A percentile compares a stretch with the other conserved stretches of the same genome.
Evolutionary conservation across 306 rosid species (phyloP).

Genomic region (Vigna trinervia): DNA sequence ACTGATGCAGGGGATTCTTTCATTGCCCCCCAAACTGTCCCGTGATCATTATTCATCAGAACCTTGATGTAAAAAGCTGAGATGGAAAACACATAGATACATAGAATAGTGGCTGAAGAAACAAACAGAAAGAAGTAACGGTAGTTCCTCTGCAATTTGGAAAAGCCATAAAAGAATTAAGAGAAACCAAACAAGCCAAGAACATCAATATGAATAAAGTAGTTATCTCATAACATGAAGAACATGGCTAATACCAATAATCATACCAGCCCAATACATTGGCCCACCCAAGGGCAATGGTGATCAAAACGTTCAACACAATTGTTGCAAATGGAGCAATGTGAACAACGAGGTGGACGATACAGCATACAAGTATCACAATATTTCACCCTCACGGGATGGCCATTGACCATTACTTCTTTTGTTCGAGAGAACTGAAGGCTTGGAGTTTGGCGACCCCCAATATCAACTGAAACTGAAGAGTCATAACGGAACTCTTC

Average conservation of each 20-base stretch:
- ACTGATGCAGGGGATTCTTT: slow-evolving; percentile 88
- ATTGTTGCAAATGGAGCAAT: slow-evolving; percentile 96
- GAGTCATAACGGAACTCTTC: slow-evolving; percentile 77
- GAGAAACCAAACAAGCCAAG: slow-evolving; percentile 29
- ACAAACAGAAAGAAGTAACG: slow-evolving; percentile 91
- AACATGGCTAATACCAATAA: slow-evolving; percentile 17
- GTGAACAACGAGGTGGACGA: slow-evolving; percentile 99
- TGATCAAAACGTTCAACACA: slow-evolving; percentile 98
- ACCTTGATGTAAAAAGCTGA: slow-evolving; percentile 87
- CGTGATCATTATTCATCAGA: slow-evolving; percentile 66
- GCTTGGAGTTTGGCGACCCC: slow-evolving; percentile 85
- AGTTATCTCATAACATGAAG: slow-evolving; percentile 13
- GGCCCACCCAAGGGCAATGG: slow-evolving; percentile 99
- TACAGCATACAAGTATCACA: slow-evolving; percentile 95
- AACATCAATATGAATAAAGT: slow-evolving; percentile 31
- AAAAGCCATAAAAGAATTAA: slow-evolving; percentile 37
- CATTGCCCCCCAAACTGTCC: slow-evolving; percentile 94
- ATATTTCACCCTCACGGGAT: slow-evolving; percentile 81
- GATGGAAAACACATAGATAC: slow-evolving; percentile 81
- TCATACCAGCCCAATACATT: slow-evolving; percentile 94
- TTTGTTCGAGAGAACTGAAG: slow-evolving; percentile 80
- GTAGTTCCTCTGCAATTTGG: slow-evolving; percentile 79
- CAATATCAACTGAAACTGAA: slow-evolving; percentile 61
- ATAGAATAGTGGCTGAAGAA: slow-evolving; percentile 88
- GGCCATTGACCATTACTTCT: slow-evolving; percentile 79